Evolutionary conservation across 2,329 filamentous ascomycete species (phyloP), one percentile per base, ranked within the genome.

Genomic region (Xylariaceae sp.): DNA sequence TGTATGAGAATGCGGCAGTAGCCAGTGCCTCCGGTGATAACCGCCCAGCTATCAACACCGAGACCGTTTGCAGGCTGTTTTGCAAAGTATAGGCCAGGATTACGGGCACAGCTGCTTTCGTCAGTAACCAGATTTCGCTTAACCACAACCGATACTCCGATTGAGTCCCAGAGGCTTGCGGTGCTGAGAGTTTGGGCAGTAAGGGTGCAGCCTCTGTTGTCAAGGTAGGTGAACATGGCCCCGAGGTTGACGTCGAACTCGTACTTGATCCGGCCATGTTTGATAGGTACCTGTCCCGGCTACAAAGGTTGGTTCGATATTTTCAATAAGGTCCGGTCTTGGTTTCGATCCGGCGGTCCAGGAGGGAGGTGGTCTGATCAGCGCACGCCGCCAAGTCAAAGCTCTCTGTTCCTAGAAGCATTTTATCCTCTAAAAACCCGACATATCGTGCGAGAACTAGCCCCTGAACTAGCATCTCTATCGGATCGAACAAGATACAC

Each of bases 21-120:
- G 90, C 89, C 6, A 96, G 74, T 1, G 90, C 84, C 68, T 94
- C 87, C 1, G 90, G 86, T 0, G 88, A 92, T 0, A 90, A 74
- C 2, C 89, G 84, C 10, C 90, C 90, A 3, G 90, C 89, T 36
- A 96, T 85, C 42, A 96, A 73, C 5, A 96, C 88, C 0, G 89
- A 94, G 1, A 88, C 67, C 0, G 90, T 95, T 66, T 96, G 90
- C 0, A 96, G 74, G 5, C 87, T 91, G 68, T 93, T 95, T 56
- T 96, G 90, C 5, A 96, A 76, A 9, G 87, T 87, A 69, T 96
- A 96, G 53, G 90, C 90, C 36, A 96, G 66, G 54, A 95, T 91
- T 3, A 95, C 87, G 0, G 90, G 89, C 1, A 90, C 68, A 0
- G 89, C 89, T 19, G 83, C 82, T 60, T 81, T 85, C 36, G 88